Conservation (phyloP, 2,329 filamentous ascomycete species). For the Aureobasidium namibiae region DNA sequence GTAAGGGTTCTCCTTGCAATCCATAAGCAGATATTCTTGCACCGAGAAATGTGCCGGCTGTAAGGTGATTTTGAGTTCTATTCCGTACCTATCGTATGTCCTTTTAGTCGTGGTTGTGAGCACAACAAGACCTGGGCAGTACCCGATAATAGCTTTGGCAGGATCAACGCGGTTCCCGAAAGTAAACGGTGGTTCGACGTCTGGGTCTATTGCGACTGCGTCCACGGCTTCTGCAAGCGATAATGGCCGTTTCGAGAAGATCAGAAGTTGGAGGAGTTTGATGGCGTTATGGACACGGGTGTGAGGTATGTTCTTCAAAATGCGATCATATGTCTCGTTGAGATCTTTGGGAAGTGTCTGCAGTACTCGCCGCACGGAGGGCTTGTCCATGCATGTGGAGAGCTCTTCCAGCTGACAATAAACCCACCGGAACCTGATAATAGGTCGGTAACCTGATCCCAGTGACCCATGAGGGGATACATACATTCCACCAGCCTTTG, state of each 20-base stretch:
- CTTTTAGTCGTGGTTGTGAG: neutral
- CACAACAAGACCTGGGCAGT: neutral
- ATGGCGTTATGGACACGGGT: slow-evolving; percentile 7
- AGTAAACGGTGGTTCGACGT: neutral
- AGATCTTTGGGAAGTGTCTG: neutral
- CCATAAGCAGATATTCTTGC: neutral
- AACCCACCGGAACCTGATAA: neutral
- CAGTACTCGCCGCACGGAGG: neutral
- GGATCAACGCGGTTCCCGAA: neutral
- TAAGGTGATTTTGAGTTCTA: neutral
- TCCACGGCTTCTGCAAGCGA: neutral
- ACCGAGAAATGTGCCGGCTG: neutral
- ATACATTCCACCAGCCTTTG: neutral
- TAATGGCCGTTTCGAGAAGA: neutral
- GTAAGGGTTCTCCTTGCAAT: neutral
- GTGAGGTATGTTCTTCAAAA: neutral
- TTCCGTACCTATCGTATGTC: neutral
- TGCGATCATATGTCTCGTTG: neutral
- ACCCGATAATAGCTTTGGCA: neutral
- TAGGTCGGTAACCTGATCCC: no score
- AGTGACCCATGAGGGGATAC: no score
- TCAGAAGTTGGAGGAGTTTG: slow-evolving; percentile 6
- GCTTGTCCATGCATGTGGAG: neutral
- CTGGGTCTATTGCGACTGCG: neutral
- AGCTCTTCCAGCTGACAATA: slow-evolving; percentile 12